Percentiles rank a stretch among this genome's conserved stretches.
Conservation (phyloP, 2,329 filamentous ascomycete species). For the Hypomyces rosellus region DNA sequence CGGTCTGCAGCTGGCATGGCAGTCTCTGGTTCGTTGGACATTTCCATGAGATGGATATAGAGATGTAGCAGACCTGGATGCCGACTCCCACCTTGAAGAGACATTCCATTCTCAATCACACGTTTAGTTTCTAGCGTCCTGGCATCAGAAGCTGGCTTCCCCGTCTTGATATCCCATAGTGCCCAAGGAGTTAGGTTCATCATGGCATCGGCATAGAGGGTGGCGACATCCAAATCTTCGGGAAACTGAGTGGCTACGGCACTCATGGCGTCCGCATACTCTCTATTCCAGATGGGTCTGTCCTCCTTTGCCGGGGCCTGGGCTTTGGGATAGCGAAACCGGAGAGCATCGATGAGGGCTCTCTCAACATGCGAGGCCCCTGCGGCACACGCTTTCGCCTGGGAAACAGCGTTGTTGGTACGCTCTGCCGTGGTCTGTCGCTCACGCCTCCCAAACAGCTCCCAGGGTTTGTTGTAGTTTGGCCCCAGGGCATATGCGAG, state of each 20-base stretch:
- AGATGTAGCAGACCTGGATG: slow-evolving; percentile 69
- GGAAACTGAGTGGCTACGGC: slow-evolving; percentile 30
- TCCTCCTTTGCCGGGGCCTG: slow-evolving; percentile 38
- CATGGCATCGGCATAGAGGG: slow-evolving; percentile 35
- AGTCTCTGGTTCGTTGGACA: slow-evolving; percentile 60
- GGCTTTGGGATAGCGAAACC: slow-evolving; percentile 51
- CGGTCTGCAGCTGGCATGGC: slow-evolving; percentile 56
- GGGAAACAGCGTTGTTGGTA: slow-evolving; percentile 24
- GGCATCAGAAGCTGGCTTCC: slow-evolving; percentile 25
- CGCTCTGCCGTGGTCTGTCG: slow-evolving; percentile 40
- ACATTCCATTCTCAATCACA: slow-evolving; percentile 42
- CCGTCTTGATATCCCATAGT: slow-evolving; percentile 35
- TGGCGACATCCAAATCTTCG: slow-evolving; percentile 33
- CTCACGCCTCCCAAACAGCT: slow-evolving; percentile 59
- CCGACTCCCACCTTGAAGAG: slow-evolving; percentile 26
- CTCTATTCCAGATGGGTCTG: slow-evolving; percentile 35
- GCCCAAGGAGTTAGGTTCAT: slow-evolving; percentile 45
- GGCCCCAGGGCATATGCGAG: slow-evolving; percentile 66
- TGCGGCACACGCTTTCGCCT: slow-evolving; percentile 20
- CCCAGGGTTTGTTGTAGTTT: slow-evolving; percentile 75
- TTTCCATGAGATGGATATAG: slow-evolving; percentile 74
- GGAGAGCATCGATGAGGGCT: slow-evolving; percentile 58
- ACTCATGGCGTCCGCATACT: slow-evolving; percentile 35
- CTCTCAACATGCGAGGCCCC: slow-evolving; percentile 39
- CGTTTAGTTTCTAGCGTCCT: slow-evolving; percentile 27